These are phyloP conservation scores for Rhynchosporium secalis DNA, from an alignment of 2,329 filamentous ascomycete species.

Conservation along the genomic window DNA sequence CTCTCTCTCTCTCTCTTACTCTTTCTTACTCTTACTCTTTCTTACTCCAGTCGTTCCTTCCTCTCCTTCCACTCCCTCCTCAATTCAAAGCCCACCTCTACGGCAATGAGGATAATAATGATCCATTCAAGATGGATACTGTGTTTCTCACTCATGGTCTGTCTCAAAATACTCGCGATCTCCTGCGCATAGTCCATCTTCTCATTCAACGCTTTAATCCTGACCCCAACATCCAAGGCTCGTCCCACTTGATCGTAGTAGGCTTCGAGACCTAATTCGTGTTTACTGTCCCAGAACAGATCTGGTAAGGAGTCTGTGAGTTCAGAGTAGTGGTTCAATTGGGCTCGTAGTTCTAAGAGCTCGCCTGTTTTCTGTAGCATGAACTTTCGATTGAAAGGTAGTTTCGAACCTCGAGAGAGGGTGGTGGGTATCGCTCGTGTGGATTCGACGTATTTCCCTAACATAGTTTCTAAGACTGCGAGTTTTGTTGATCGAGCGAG, in stretches of 20 bases:
- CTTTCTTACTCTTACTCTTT: constrained; percentile 11
- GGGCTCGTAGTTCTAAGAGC: constrained; percentile 82
- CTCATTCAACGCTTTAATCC: constrained; percentile 90
- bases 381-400: constrained; percentile 69
- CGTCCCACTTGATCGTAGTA: constrained; percentile 94
- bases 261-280: constrained; percentile 85
- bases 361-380: constrained; percentile 94
- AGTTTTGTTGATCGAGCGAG: constrained; percentile 91
- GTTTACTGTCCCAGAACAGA: constrained; percentile 91
- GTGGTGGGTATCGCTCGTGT: constrained; percentile 80
- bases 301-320: constrained; percentile 93
- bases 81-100: constrained; percentile 89
- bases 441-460: constrained; percentile 82
- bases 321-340: constrained; percentile 95
- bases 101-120: constrained; percentile 89
- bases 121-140: constrained; percentile 88
- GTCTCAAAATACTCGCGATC: constrained; percentile 84
- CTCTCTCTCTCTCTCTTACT: constrained; percentile 43
- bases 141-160: constrained; percentile 88
- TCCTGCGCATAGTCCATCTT: constrained; percentile 98
- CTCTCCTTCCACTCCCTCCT: constrained; percentile 49
- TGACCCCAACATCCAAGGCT: constrained; percentile 84
- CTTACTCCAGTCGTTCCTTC: constrained; percentile 21
- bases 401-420: constrained; percentile 65
- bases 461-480: constrained; percentile 81